A percentile compares a stretch with the other conserved stretches of the same genome.
Evolutionary conservation across 2,329 filamentous ascomycete species (phyloP).

Genomic region (Pestalotiopsis sp.): DNA sequence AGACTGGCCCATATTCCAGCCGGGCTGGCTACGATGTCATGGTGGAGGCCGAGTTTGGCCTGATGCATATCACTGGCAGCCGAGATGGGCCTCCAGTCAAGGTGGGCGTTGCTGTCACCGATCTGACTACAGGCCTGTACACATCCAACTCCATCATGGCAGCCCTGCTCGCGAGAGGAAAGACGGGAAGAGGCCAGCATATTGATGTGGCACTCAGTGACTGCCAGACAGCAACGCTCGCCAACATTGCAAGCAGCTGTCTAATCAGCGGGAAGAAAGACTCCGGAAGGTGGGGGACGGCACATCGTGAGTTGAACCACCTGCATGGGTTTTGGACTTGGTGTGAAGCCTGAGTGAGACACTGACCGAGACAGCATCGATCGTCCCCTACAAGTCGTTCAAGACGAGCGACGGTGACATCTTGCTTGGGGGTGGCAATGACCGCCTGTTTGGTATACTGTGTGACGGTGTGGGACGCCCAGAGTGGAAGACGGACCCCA

Average conservation of each 20-base stretch:
- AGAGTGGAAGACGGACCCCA: constrained; percentile 62
- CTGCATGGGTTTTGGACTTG: neutral
- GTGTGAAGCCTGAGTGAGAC: neutral
- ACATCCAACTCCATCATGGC: constrained; percentile 96
- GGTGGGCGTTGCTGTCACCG: constrained; percentile 95
- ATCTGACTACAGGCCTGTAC: constrained; percentile 93
- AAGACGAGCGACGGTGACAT: constrained; percentile 72
- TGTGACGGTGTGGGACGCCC: constrained; percentile 61
- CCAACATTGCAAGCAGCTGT: constrained; percentile 94
- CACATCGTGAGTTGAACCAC: constrained; percentile 71
- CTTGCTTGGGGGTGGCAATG: constrained; percentile 73
- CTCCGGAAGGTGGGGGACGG: constrained; percentile 90
- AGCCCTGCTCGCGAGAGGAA: constrained; percentile 75
- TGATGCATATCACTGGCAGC: constrained; percentile 97
- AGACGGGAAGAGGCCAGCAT: constrained; percentile 82
- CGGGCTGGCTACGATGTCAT: constrained; percentile 98
- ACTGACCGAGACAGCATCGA: constrained; percentile 66
- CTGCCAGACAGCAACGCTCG: constrained; percentile 89
- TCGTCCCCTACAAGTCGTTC: constrained; percentile 92
- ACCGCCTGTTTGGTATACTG: constrained; percentile 67
- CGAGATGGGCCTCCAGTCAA: constrained; percentile 92
- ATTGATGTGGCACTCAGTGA: constrained; percentile 91
- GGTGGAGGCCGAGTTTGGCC: constrained; percentile 96
- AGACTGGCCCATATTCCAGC: constrained; percentile 86
- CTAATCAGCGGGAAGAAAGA: constrained; percentile 88